Percentiles rank a stretch among this genome's conserved stretches.
Evolutionary conservation across 441 rosid species (phyloP).

Genomic region (Populus hybrid): DNA sequence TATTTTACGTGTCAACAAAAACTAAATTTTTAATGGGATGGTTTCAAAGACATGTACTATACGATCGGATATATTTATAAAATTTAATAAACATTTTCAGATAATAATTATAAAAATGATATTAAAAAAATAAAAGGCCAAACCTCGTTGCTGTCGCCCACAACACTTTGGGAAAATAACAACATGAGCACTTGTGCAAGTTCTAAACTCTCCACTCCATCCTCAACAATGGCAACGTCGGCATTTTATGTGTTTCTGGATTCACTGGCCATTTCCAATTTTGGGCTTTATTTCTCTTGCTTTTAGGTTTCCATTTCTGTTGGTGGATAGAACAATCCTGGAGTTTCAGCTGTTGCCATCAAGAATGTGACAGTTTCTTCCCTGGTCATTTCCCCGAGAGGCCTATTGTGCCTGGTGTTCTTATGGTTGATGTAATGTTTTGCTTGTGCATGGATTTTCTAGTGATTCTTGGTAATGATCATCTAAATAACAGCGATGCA

Average conservation of each 20-base stretch:
- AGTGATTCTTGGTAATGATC: not conserved
- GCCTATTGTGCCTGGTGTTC: slow-evolving; percentile 96
- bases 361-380: slow-evolving; percentile 92
- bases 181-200: no score
- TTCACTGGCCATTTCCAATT: not conserved
- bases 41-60: no score
- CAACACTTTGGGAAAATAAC: no score
- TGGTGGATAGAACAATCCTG: slow-evolving; percentile 90
- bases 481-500: not conserved
- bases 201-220: no score
- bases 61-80: no score
- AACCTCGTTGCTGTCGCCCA: no score
- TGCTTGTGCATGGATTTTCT: not conserved
- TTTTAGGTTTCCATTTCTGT: slow-evolving; percentile 77
- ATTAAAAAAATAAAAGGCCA: no score
- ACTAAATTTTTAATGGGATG: no score
- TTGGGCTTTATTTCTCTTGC: not conserved
- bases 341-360: slow-evolving; percentile 84
- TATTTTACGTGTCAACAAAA: no score
- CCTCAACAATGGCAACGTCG: no score
- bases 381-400: slow-evolving; percentile 95
- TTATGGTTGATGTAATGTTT: slow-evolving; percentile 69
- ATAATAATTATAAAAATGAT: no score
- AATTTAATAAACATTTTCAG: no score
- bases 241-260: not conserved